A percentile compares a stretch with the other conserved stretches of the same genome.
Conservation (phyloP, 2,329 filamentous ascomycete species). For the Aspergillus quadrilineatus region DNA sequence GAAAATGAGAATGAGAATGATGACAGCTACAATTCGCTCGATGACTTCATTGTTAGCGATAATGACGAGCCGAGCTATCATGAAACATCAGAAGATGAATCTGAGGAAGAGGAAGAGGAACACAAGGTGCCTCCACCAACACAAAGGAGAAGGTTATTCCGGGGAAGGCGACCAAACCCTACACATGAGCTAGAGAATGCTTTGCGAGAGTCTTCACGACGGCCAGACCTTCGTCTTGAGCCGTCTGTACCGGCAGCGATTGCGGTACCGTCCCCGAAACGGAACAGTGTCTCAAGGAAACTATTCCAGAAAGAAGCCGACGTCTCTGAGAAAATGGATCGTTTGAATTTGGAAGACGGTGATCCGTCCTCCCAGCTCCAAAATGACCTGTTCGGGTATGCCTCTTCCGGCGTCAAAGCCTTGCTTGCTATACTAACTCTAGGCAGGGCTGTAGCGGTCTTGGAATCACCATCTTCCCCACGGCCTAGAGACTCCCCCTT, state of each 20-base stretch:
- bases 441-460: conserved; percentile 8
- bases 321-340: conserved; percentile 24
- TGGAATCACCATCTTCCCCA: conserved; percentile 13
- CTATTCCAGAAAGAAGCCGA: conserved; percentile 24
- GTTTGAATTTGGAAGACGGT: conserved; percentile 24
- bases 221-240: conserved; percentile 21
- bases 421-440: not conserved
- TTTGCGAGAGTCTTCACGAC: conserved; percentile 13
- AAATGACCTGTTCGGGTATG: conserved; percentile 22
- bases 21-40: conserved; percentile 38
- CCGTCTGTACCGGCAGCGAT: conserved; percentile 22
- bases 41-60: conserved; percentile 44
- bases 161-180: conserved; percentile 32
- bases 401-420: not conserved
- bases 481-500: conserved; percentile 12
- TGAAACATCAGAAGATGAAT: conserved; percentile 33
- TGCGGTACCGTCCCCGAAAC: conserved; percentile 16
- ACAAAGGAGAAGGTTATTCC: conserved; percentile 34
- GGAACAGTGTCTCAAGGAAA: conserved; percentile 17
- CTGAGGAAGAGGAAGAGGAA: conserved; percentile 29
- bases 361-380: conserved; percentile 22
- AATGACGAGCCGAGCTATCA: conserved; percentile 39
- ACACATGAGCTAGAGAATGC: conserved; percentile 19
- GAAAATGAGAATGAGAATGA: conserved; percentile 27
- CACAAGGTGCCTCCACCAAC: conserved; percentile 18